Conservation (phyloP, 345 rosid genomes). For the Noccaea bulbosa region DNA sequence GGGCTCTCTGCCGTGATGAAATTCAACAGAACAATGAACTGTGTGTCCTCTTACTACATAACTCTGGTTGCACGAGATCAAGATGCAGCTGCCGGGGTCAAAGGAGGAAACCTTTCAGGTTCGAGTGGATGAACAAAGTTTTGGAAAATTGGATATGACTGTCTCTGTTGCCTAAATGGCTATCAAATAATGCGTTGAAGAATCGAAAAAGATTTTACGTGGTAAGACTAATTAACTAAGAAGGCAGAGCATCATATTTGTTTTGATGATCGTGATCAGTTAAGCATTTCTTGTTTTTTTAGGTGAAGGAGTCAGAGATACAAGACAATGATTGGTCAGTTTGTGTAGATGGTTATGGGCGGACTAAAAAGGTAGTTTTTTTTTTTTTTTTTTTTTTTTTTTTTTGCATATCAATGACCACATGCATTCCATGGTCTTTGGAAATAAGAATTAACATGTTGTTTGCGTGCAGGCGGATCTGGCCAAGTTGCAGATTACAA, state of each 20-base stretch:
- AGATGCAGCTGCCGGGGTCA: no score
- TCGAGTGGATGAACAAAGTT: not conserved
- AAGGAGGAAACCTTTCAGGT: not conserved
- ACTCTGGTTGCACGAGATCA: not conserved
- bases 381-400: no score
- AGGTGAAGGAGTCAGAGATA: not conserved
- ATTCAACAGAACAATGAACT: not conserved
- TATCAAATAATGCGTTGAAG: not conserved
- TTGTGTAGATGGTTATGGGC: not conserved
- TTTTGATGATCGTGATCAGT: not conserved
- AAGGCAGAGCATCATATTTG: not conserved
- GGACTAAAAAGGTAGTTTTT: no score
- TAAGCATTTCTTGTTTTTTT: not conserved
- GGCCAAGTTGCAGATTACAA: not conserved
- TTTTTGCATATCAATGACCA: not conserved
- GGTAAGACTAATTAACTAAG: no score
- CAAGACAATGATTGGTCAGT: not conserved
- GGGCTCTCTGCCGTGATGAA: not conserved
- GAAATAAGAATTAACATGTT: not conserved
- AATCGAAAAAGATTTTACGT: not conserved
- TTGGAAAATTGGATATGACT: not conserved
- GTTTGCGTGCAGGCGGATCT: not conserved
- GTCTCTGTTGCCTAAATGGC: not conserved
- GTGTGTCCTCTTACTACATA: not conserved
- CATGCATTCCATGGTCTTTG: not conserved